Percentiles rank a stretch among this genome's conserved stretches.
Evolutionary conservation across 257 asterid species (phyloP).

Genomic region (Ocimum tenuiflorum): DNA sequence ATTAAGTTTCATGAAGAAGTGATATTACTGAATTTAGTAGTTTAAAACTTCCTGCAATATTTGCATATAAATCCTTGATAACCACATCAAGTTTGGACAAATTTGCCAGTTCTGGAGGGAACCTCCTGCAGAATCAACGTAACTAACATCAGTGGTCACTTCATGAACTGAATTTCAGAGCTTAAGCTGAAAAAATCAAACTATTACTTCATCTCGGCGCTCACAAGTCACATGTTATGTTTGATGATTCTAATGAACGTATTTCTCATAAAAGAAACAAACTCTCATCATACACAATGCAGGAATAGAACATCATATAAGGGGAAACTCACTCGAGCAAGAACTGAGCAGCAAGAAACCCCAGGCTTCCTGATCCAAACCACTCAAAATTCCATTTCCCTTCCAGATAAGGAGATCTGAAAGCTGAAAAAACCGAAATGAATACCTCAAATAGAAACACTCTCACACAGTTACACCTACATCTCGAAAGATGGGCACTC

Average conservation of each 20-base stretch:
- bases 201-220: too few species aligned
- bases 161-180: too few species aligned
- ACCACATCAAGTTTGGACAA: conserved; percentile 64
- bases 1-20: too few species aligned
- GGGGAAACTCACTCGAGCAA: conserved; percentile 48
- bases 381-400: conserved; percentile 68
- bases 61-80: conserved; percentile 70
- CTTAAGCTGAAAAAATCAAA: too few species aligned
- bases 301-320: too few species aligned
- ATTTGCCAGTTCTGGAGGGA: conserved; percentile 57
- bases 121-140: conserved; percentile 47
- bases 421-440: conserved; percentile 24
- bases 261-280: too few species aligned
- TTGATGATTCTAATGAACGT: too few species aligned
- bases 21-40: conserved; percentile 54
- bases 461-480: conserved; percentile 22
- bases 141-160: too few species aligned
- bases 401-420: conserved; percentile 60
- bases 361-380: conserved; percentile 69
- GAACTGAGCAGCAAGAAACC: conserved; percentile 45
- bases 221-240: too few species aligned
- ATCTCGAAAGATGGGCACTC: conserved; percentile 36
- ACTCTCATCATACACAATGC: too few species aligned
- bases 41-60: conserved; percentile 47
- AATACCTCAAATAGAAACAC: too few species aligned